Conservation (phyloP, 2,329 filamentous ascomycete genomes). For the Parastagonospora nodorum region DNA sequence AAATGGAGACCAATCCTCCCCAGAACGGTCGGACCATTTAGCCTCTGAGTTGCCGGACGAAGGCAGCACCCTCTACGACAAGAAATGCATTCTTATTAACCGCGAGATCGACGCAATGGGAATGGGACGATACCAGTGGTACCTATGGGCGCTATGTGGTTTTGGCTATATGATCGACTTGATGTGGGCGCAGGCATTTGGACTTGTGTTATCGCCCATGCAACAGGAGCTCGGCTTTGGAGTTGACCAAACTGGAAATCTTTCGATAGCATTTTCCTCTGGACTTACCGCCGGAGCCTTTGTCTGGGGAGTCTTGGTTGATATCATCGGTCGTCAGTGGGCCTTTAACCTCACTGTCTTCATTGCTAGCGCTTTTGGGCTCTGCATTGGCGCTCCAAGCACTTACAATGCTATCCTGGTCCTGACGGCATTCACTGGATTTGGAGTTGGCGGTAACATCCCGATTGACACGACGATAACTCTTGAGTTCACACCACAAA, state of each 20-base stretch:
- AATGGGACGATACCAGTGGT: constrained; percentile 61
- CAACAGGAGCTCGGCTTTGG: constrained; percentile 63
- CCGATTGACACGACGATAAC: constrained; percentile 62
- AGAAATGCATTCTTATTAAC: constrained; percentile 52
- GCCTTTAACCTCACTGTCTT: constrained; percentile 64
- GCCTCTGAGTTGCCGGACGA: constrained; percentile 15
- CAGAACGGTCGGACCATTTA: constrained; percentile 1
- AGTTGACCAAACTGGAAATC: constrained; percentile 52
- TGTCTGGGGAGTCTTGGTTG: constrained; percentile 61
- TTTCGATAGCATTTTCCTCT: constrained; percentile 60
- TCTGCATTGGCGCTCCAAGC: constrained; percentile 57
- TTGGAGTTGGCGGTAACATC: constrained; percentile 60
- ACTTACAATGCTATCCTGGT: constrained; percentile 58
- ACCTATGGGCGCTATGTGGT: constrained; percentile 58
- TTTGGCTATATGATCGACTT: constrained; percentile 63
- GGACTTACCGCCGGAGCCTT: constrained; percentile 62
- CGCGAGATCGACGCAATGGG: constrained; percentile 58
- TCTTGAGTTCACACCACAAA: constrained; percentile 61
- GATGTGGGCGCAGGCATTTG: constrained; percentile 64
- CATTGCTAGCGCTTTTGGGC: constrained; percentile 59
- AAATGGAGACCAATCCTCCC: constrained; percentile 1
- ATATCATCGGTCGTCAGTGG: constrained; percentile 59
- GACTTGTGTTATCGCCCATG: constrained; percentile 59
- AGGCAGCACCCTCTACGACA: constrained; percentile 45
- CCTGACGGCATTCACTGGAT: constrained; percentile 60